Conservation (phyloP, 2,329 filamentous ascomycete genomes). For the Malbranchea cinnamomea region DNA sequence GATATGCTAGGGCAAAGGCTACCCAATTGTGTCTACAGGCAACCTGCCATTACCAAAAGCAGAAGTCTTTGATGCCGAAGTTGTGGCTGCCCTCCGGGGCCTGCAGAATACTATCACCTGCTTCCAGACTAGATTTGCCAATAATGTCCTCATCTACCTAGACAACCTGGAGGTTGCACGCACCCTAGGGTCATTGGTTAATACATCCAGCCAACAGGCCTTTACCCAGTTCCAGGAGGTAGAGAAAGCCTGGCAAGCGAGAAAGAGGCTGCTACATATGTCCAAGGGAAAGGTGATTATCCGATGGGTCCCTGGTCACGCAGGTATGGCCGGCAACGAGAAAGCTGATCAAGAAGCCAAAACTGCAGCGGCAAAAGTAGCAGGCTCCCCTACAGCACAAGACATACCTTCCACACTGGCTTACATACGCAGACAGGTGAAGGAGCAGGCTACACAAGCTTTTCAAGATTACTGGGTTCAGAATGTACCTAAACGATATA, state of each 20-base stretch:
- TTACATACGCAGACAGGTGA: too few species aligned
- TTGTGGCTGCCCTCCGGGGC: not conserved
- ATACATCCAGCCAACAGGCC: constrained; percentile 1
- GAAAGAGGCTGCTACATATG: not conserved
- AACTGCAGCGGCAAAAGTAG: constrained; percentile 1
- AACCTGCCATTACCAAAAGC: not conserved
- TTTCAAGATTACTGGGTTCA: constrained; percentile 1
- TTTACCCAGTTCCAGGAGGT: not conserved
- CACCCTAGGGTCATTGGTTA: not conserved
- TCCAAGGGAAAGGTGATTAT: not conserved
- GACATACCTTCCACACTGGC: not conserved
- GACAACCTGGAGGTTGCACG: constrained; percentile 3
- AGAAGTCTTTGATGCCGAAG: constrained; percentile 3
- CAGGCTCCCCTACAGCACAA: not conserved
- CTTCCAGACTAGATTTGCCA: not conserved
- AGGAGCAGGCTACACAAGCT: not conserved
- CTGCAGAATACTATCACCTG: not conserved
- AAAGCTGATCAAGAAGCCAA: constrained; percentile 2
- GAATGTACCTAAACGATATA: not conserved
- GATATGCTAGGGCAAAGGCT: not conserved
- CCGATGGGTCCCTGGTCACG: constrained; percentile 1
- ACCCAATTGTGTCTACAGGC: not conserved
- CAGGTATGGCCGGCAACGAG: not conserved
- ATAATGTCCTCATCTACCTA: not conserved
- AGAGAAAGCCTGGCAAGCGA: not conserved